Conservation (phyloP, 176 grass and related monocot genomes). For the Triticum timopheevii region DNA sequence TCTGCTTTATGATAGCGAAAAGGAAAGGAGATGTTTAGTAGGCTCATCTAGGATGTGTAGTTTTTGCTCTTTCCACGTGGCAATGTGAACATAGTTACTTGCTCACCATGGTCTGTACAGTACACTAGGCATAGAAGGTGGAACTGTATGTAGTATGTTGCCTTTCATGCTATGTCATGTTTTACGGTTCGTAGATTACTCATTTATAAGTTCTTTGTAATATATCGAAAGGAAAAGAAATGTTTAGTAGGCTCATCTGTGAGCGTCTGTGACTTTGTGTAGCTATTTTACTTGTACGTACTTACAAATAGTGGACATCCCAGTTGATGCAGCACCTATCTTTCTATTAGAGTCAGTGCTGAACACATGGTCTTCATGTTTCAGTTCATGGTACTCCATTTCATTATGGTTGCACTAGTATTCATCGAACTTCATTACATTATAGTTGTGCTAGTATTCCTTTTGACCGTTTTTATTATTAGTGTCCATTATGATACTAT, state of each 20-base stretch:
- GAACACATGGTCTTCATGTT: conserved; percentile 15
- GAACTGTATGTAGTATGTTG: conserved; percentile 12
- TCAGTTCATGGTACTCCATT: not conserved
- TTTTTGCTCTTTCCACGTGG: not conserved
- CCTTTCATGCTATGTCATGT: not conserved
- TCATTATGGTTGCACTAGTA: not conserved
- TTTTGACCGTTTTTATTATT: conserved; percentile 1
- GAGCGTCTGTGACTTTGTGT: not conserved
- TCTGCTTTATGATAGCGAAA: conserved; percentile 5
- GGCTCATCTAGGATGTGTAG: not conserved
- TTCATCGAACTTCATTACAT: conserved; percentile 5
- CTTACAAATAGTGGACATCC: conserved; percentile 1
- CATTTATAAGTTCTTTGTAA: too few relatives aligned
- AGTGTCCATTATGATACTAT: conserved; percentile 17
- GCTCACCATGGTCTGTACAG: not conserved
- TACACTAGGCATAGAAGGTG: not conserved
- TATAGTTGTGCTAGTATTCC: conserved; percentile 1
- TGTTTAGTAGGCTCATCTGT: too few relatives aligned
- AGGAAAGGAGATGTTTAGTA: not conserved
- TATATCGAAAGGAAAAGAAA: too few relatives aligned
- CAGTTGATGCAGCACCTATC: not conserved
- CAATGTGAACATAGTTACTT: conserved; percentile 7
- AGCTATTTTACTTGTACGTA: not conserved
- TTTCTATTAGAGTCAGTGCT: not conserved
- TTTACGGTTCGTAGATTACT: too few relatives aligned